Conservation (phyloP, 305 asterid genomes). For the Fraxinus greggii region DNA sequence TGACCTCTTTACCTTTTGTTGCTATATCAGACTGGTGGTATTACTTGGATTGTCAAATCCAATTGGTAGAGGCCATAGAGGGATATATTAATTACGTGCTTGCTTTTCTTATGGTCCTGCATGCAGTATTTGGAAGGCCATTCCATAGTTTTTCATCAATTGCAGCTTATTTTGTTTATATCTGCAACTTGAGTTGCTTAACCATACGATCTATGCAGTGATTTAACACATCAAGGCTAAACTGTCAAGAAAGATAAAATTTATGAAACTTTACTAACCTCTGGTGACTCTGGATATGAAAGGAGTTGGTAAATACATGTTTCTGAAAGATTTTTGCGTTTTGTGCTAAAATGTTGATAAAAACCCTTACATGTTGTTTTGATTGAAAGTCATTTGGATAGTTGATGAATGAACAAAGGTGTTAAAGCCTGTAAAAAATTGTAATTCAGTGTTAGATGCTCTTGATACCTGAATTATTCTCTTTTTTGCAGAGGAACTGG, state of each 20-base stretch:
- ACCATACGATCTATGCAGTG: neutral
- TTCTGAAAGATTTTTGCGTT: neutral
- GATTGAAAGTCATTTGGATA: slow-evolving; percentile 6
- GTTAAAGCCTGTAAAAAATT: neutral
- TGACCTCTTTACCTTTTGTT: neutral
- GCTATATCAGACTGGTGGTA: neutral
- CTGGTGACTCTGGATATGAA: neutral
- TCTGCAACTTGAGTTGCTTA: neutral
- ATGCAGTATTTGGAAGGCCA: neutral
- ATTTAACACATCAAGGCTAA: neutral
- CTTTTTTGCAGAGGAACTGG: slow-evolving; percentile 73
- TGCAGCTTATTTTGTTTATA: neutral
- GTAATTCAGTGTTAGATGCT: slow-evolving; percentile 22
- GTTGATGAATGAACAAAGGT: slow-evolving; percentile 1
- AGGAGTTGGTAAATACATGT: neutral
- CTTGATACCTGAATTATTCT: slow-evolving; percentile 28
- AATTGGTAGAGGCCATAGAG: neutral
- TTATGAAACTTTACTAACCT: neutral
- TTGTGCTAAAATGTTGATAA: neutral
- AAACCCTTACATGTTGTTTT: slow-evolving; percentile 1
- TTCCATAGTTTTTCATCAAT: neutral
- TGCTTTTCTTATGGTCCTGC: neutral
- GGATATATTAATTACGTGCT: neutral
- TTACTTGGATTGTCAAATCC: neutral
- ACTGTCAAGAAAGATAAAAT: neutral